phyloP scores from a whole-genome alignment of 345 rosid species.

The Viola odorata region DNA sequence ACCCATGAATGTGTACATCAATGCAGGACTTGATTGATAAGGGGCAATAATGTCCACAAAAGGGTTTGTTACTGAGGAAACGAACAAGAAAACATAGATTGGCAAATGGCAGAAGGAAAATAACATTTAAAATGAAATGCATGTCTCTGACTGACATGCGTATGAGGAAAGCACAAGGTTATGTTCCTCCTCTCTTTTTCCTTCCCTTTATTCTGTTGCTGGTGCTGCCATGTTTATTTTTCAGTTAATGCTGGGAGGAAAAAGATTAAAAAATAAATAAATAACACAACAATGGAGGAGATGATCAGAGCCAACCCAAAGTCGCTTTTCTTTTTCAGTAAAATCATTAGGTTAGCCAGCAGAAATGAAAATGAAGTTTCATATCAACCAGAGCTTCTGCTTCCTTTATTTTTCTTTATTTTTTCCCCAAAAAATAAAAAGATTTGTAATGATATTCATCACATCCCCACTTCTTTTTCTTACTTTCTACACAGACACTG shows the following conservation, averaged over 20 bases:
- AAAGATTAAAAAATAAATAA: conserved; percentile 1
- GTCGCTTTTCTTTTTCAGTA: conserved; percentile 23
- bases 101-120: no score
- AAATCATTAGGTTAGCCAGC: conserved; percentile 19
- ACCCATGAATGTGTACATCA: no score
- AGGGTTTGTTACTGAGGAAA: neutral
- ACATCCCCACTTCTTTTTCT: conserved; percentile 9
- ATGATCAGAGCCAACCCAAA: conserved; percentile 4
- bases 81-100: no score
- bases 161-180: conserved; percentile 1
- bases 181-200: neutral
- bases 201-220: conserved; percentile 4
- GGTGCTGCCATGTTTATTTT: neutral
- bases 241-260: neutral
- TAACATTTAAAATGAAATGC: no score
- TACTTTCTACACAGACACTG: neutral
- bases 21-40: neutral
- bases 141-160: conserved; percentile 3
- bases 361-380: conserved; percentile 16
- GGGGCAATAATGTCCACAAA: neutral
- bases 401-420: neutral
- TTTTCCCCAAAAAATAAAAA: neutral
- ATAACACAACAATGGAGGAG: neutral
- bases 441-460: conserved; percentile 11
- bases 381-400: conserved; percentile 10